Evolutionary conservation across 192 early-diverging fungal genomes (phyloP).

Genomic region (Spizellomyces punctatus): DNA sequence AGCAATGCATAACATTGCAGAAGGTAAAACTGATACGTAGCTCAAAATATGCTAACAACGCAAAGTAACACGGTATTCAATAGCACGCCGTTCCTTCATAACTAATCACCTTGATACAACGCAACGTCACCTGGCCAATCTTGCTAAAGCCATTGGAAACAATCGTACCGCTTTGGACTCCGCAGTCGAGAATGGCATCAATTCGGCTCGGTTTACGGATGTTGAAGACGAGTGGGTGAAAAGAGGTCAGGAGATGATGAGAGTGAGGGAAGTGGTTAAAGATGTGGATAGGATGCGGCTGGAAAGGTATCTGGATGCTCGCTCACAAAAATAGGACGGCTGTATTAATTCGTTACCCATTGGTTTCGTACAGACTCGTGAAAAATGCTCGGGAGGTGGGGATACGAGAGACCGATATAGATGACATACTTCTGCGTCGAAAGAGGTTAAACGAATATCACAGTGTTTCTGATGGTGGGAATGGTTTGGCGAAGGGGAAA

Average conservation of each 20-base stretch:
- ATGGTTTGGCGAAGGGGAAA: too few species aligned
- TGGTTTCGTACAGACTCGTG: too few species aligned
- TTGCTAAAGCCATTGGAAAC: slow-evolving; percentile 29
- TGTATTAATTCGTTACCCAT: too few species aligned
- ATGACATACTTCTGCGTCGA: too few species aligned
- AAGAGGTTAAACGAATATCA: too few species aligned
- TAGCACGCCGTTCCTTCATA: slow-evolving; percentile 11
- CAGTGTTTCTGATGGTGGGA: too few species aligned
- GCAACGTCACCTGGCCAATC: slow-evolving; percentile 13
- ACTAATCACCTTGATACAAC: neutral
- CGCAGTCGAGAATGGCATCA: slow-evolving; percentile 26
- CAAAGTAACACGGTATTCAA: neutral
- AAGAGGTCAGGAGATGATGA: slow-evolving; percentile 42
- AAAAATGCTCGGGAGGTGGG: too few species aligned
- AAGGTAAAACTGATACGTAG: slow-evolving; percentile 32
- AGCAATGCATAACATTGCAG: slow-evolving; percentile 41
- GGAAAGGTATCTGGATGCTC: neutral
- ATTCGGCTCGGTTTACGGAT: slow-evolving; percentile 26
- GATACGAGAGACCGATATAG: too few species aligned
- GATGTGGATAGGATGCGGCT: neutral
- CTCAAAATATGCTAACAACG: neutral
- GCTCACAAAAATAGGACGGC: too few species aligned
- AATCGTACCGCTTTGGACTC: slow-evolving; percentile 32
- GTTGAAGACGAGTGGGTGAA: slow-evolving; percentile 51
- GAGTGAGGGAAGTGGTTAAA: neutral